These are phyloP conservation scores for Apostasia shenzhenica DNA, from an alignment of 106 monocot genomes.

Conservation along the genomic window DNA sequence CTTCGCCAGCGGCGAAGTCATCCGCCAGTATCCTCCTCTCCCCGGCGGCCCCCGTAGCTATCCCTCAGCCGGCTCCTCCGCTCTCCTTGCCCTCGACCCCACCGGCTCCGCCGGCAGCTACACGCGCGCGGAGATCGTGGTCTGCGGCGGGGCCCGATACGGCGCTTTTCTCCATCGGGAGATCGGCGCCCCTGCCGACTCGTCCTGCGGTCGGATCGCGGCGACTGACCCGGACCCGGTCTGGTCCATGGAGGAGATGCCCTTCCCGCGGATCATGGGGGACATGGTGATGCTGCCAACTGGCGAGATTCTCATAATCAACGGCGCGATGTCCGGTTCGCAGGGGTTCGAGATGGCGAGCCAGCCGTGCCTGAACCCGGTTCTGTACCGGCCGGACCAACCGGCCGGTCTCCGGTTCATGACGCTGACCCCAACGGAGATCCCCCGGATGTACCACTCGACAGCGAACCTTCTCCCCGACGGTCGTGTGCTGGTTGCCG, in stretches of 20 bases:
- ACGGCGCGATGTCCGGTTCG: slow-evolving; percentile 50
- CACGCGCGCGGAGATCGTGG: slow-evolving; percentile 36
- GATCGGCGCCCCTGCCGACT: slow-evolving; percentile 20
- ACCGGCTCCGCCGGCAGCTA: slow-evolving; percentile 21
- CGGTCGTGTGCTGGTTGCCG: slow-evolving; percentile 44
- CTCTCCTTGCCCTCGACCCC: slow-evolving; percentile 55
- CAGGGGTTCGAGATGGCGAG: slow-evolving; percentile 48
- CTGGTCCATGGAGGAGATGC: slow-evolving; percentile 51
- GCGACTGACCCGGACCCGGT: slow-evolving; percentile 25
- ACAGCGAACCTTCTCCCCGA: slow-evolving; percentile 58
- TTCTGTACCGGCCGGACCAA: slow-evolving; percentile 54
- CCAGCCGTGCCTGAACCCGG: slow-evolving; percentile 44
- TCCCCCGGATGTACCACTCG: slow-evolving; percentile 61
- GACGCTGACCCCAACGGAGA: slow-evolving; percentile 35
- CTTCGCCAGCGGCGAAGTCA: slow-evolving; percentile 21
- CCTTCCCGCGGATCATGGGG: slow-evolving; percentile 54
- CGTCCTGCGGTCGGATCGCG: slow-evolving; percentile 48
- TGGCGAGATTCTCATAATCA: slow-evolving; percentile 45
- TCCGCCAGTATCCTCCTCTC: slow-evolving; percentile 44
- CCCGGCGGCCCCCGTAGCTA: slow-evolving; percentile 50
- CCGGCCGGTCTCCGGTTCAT: slow-evolving; percentile 56
- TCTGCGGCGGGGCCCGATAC: slow-evolving; percentile 58
- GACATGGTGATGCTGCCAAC: slow-evolving; percentile 68
- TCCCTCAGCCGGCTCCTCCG: slow-evolving; percentile 70
- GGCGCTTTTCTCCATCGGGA: slow-evolving; percentile 32